phyloP scores from a whole-genome alignment of 169 alveolate genomes.

The Cryptosporidium parvum region DNA sequence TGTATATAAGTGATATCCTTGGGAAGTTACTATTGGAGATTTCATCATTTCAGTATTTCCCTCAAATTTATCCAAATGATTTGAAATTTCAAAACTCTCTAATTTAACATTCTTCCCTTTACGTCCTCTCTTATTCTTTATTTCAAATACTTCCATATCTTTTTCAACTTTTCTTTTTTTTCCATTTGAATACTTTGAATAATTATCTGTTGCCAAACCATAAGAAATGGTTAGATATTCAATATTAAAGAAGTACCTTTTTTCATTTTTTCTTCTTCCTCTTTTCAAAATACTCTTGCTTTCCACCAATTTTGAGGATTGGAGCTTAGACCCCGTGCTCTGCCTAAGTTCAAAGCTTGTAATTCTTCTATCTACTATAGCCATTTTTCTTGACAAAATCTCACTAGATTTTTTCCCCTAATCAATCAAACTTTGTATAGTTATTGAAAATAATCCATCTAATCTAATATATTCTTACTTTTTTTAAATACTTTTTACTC shows the following conservation, averaged over 20 bases:
- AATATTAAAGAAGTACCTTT: slow-evolving; percentile 20
- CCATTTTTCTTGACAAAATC: neutral
- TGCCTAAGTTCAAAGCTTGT: slow-evolving; percentile 27
- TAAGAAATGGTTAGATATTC: neutral
- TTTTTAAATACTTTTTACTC: no score
- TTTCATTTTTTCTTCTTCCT: slow-evolving; percentile 14
- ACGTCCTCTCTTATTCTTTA: neutral
- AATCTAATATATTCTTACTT: neutral
- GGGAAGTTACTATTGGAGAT: slow-evolving; percentile 63
- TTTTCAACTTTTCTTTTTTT: neutral
- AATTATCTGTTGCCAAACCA: neutral
- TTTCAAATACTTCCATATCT: neutral
- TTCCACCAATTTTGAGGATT: slow-evolving; percentile 23
- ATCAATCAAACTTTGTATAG: neutral
- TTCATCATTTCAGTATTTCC: slow-evolving; percentile 1
- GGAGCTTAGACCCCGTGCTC: slow-evolving; percentile 15
- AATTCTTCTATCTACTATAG: slow-evolving; percentile 24
- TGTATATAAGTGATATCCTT: slow-evolving; percentile 62
- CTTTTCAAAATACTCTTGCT: slow-evolving; percentile 2
- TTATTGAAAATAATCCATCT: neutral
- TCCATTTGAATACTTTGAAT: neutral
- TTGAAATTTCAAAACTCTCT: neutral
- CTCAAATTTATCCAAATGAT: neutral
- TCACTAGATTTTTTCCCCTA: no score
- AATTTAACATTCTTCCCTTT: neutral